Evolutionary conservation across 805 yeast genomes (phyloP), one percentile per base, ranked within the genome.

Genomic region (Nematodospora valgi): DNA sequence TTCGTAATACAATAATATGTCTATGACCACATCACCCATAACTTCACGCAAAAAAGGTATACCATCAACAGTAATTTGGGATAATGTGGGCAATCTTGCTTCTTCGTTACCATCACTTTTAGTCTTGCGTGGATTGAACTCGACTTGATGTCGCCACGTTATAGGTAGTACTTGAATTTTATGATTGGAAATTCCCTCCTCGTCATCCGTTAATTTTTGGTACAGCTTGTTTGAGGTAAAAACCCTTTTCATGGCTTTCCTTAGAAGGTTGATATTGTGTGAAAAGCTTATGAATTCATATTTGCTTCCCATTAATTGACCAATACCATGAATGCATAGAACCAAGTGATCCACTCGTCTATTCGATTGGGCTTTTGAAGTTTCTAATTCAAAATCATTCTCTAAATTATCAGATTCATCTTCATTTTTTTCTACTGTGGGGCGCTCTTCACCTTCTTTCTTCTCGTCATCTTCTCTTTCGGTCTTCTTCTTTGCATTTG

Each of bases 271-370:
- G 21, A 87, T 75, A 23, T 88, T 88, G 52, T 88, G 95, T 6
- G 87, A 79, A 62, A 91, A 91, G 56, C 86, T 86, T 18, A 89
- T 81, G 33, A 82, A 78, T 47, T 88, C 89, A 50, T 82, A 78
- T 48, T 76, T 76, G 30, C 78, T 68, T 2, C 95, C 94, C 34
- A 91, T 62, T 14, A 80, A 75, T 58, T 91, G 98, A 2, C 98
- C 98, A 40, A 91, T 86, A 0, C 98, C 98, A 61, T 91, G 98
- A 19, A 89, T 76, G 51, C 96, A 87, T 11, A 91, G 64, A 2
- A 88, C 76, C 43, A 91, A 61, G 50, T 80, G 86, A 22, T 79
- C 76, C 16, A 78, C 56, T 18, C 67, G 58, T 32, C 70, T 34
- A 16, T 54, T 41, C 3, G 62, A 40, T 11, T 46, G 37, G 1